Evolutionary conservation across 495 filamentous ascomycete species (phyloP).

Genomic region (Bombardia bombarda): DNA sequence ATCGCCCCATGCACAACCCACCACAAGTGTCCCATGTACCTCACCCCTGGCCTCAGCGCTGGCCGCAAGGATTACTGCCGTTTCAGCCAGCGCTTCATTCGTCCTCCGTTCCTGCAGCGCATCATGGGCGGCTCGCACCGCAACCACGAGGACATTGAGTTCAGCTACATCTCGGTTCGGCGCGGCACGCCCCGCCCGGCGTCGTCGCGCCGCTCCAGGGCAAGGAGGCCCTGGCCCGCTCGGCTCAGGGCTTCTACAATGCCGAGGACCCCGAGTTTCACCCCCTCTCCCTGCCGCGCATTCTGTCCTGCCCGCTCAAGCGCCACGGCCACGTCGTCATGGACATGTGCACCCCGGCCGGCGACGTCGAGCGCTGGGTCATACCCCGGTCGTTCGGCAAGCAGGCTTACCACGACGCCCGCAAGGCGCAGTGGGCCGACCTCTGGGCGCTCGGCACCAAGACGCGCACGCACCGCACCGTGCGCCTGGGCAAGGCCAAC

Average conservation of each 20-base stretch:
- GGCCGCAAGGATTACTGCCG: conserved; percentile 86
- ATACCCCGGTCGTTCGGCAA: conserved; percentile 74
- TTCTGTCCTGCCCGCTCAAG: conserved; percentile 75
- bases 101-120: conserved; percentile 73
- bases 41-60: conserved; percentile 51
- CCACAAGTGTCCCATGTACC: conserved; percentile 79
- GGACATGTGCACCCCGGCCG: conserved; percentile 83
- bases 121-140: conserved; percentile 58
- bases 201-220: too few relatives aligned
- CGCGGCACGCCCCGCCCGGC: conserved; percentile 42
- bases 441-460: conserved; percentile 94
- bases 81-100: conserved; percentile 81
- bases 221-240: conserved; percentile 20
- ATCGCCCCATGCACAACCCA: conserved; percentile 96
- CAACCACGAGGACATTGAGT: conserved; percentile 87
- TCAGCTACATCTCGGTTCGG: conserved; percentile 82
- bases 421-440: conserved; percentile 88
- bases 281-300: conserved; percentile 66
- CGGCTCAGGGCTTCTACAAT: conserved; percentile 36
- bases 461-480: conserved; percentile 54
- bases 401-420: conserved; percentile 80
- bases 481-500: conserved; percentile 51
- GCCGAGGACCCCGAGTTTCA: conserved; percentile 28
- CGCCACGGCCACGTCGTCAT: conserved; percentile 78
- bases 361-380: conserved; percentile 87